Percentiles rank a stretch among this genome's conserved stretches.
Conservation (phyloP, 108 stramenopile genomes). For the Fragilariopsis cylindrus region DNA sequence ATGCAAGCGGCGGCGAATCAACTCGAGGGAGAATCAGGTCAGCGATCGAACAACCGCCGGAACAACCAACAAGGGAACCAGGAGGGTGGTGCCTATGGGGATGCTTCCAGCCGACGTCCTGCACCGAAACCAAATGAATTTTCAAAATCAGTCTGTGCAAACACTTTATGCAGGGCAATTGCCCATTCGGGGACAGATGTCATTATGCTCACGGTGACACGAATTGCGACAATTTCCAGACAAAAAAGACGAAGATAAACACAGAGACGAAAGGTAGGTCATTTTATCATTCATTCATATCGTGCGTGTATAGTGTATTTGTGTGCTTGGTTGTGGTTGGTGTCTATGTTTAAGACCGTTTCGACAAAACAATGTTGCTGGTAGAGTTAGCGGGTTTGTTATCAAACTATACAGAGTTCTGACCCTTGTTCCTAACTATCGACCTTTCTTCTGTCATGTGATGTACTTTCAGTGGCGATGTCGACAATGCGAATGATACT, state of each 20-base stretch:
- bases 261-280: neutral
- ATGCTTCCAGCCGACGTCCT: conserved; percentile 55
- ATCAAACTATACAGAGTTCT: neutral
- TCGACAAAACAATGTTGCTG: neutral
- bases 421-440: neutral
- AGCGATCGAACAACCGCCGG: conserved; percentile 40
- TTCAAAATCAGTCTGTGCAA: conserved; percentile 90
- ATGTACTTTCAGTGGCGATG: neutral
- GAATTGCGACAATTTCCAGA: conserved; percentile 73
- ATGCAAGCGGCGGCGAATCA: conserved; percentile 84
- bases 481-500: conserved; percentile 21
- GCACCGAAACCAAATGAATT: conserved; percentile 91
- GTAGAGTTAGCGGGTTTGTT: no score
- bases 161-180: conserved; percentile 85
- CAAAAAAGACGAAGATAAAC: conserved; percentile 20
- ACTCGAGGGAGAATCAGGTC: conserved; percentile 1
- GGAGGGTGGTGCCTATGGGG: conserved; percentile 13
- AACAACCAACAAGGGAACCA: conserved; percentile 22
- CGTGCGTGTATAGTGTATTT: neutral
- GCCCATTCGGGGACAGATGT: conserved; percentile 84
- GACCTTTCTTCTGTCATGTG: neutral
- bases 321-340: neutral
- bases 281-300: conserved; percentile 26
- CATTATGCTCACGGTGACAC: conserved; percentile 87
- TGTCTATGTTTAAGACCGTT: neutral